A percentile compares a stretch with the other conserved stretches of the same genome.
Conservation (phyloP, 2,329 filamentous ascomycete species). For the Nemania diffusa region DNA sequence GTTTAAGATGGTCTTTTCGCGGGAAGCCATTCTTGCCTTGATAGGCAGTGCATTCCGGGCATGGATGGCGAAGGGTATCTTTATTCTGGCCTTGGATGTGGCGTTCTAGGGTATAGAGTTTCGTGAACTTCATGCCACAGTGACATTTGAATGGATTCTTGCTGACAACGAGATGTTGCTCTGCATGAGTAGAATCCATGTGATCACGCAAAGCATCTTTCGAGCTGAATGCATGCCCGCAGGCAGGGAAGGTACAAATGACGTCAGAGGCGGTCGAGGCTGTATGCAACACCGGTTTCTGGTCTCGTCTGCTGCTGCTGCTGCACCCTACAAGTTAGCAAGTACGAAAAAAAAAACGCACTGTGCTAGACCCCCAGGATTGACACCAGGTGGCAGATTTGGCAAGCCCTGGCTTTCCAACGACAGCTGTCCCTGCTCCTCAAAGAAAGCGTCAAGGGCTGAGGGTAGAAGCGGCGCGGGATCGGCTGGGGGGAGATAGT, state of each 20-base stretch:
- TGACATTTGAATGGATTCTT: conserved; percentile 13
- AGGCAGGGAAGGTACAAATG: too few species aligned
- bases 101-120: conserved; percentile 9
- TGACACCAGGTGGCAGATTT: background rate
- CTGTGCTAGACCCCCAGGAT: conserved; percentile 6
- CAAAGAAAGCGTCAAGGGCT: background rate
- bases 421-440: background rate
- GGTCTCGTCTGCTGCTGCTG: background rate
- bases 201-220: too few species aligned
- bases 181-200: too few species aligned
- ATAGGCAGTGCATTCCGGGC: conserved; percentile 17
- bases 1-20: conserved; percentile 31
- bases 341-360: conserved; percentile 35
- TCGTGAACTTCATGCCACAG: conserved; percentile 23
- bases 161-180: conserved; percentile 15
- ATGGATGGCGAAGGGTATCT: background rate
- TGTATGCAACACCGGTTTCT: too few species aligned
- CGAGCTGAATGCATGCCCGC: too few species aligned
- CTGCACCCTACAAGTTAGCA: conserved; percentile 32
- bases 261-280: too few species aligned
- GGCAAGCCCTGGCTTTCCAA: background rate
- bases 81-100: conserved; percentile 12
- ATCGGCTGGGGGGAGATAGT: too few species aligned
- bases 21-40: conserved; percentile 26
- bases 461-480: background rate